Conservation (phyloP, 2,329 filamentous ascomycete species). For the Aspergillus japonicus region DNA sequence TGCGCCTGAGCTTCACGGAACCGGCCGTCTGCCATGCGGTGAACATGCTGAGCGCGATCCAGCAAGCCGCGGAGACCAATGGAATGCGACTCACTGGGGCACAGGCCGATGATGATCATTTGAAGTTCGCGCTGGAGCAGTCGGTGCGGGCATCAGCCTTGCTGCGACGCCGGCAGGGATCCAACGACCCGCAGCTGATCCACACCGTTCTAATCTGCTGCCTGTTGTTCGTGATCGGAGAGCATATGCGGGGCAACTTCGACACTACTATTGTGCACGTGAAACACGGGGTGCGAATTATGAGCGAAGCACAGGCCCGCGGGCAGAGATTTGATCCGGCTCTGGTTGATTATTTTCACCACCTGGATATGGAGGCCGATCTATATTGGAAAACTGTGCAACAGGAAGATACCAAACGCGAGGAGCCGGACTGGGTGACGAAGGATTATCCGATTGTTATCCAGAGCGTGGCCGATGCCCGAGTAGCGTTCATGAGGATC, state of each 20-base stretch:
- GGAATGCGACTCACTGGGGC: not conserved
- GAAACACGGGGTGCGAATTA: not conserved
- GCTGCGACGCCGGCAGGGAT: not conserved
- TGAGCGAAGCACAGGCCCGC: not conserved
- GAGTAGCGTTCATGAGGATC: not conserved
- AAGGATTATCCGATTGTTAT: not conserved
- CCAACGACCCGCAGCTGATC: not conserved
- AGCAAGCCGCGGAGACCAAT: not conserved
- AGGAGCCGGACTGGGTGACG: not conserved
- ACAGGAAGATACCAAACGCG: not conserved
- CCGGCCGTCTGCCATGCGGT: not conserved
- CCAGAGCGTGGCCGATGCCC: not conserved
- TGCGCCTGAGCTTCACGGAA: not conserved
- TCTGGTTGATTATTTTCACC: not conserved
- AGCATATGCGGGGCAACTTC: constrained; percentile 6
- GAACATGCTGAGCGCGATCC: not conserved
- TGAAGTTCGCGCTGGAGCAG: not conserved
- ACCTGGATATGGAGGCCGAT: not conserved
- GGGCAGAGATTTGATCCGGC: not conserved
- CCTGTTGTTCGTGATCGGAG: not conserved
- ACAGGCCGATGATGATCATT: too few relatives aligned
- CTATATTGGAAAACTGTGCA: not conserved
- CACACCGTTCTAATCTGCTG: not conserved
- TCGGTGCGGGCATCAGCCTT: not conserved
- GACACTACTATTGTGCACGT: constrained; percentile 12